Evolutionary conservation across 129 eudicot species (phyloP), one percentile per base, ranked within the genome.

Genomic region (Flaveria bidentis): DNA sequence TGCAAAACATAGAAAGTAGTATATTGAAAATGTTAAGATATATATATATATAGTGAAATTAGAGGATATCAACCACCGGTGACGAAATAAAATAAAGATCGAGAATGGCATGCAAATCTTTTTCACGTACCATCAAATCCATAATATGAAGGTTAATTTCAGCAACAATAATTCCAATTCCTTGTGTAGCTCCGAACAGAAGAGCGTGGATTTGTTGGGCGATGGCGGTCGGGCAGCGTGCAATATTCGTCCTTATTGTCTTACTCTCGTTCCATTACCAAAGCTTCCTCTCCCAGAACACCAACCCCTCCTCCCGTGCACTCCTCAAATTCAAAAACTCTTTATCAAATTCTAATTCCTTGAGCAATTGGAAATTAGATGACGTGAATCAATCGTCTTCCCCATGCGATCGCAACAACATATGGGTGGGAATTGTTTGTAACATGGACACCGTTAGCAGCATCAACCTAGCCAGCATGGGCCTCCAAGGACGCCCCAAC

Each of bases 371-470:
- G 92, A 53, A 53, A 25, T 25, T 25, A 51, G 16, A 70, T 11
- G 67, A 69, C 5, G 49, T 7, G 9, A 73, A 81, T 44, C 42
- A 83, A 11, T 16, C 49, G 9, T 45, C 49, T 9, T 45, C 44
- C 18, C 90, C 92, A 4, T 84, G 91, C 44, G 69, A 76, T 36
- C 65, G 50, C 1, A 17, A 68, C 12, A 57, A 15, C 15, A 60
- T 41, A n/a, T 91, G 97, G 97, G 76, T 6, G 15, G 90, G 92
- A n/a, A 45, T 91, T 0, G 36, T 30, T 12, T 91, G 97, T 18
- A 41, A 50, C 20, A 74, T 30, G 20, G 76, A 65, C 17, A 17
- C 16, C 0, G 76, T 91, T 17, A 64, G 33, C 4, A 68, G 72
- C 30, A 72, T 91, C 28, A 60, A 64, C 50, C 85, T 88, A 9